Evolutionary conservation across 2,329 filamentous ascomycete species (phyloP).

Genomic region (Fusarium sororula): DNA sequence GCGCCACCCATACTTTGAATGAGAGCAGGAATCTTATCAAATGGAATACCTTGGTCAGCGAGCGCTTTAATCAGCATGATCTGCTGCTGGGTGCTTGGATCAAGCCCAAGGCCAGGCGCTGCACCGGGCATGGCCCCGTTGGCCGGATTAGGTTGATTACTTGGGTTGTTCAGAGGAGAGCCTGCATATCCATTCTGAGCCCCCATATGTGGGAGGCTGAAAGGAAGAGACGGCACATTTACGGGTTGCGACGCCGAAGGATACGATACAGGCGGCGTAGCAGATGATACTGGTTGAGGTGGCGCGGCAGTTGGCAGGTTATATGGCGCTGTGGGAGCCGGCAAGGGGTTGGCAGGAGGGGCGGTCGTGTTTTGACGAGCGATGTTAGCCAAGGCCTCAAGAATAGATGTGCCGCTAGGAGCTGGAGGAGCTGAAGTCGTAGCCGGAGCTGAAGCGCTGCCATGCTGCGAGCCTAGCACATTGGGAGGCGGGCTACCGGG

Average conservation of each 20-base stretch:
- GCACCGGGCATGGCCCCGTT: slow-evolving; percentile 48
- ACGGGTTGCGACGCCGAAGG: slow-evolving; percentile 64
- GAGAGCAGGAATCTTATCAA: slow-evolving; percentile 76
- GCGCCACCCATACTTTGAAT: slow-evolving; percentile 61
- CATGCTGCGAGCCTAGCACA: slow-evolving; percentile 52
- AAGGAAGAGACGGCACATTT: slow-evolving; percentile 63
- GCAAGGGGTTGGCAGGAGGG: slow-evolving; percentile 52
- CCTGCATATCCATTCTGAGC: slow-evolving; percentile 48
- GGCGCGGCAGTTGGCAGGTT: slow-evolving; percentile 46
- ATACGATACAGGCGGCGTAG: slow-evolving; percentile 47
- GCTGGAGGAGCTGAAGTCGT: slow-evolving; percentile 46
- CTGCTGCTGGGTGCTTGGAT: slow-evolving; percentile 72
- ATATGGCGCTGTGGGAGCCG: slow-evolving; percentile 57
- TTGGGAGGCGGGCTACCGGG: slow-evolving; percentile 67
- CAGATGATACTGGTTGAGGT: slow-evolving; percentile 46
- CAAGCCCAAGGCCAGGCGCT: slow-evolving; percentile 50
- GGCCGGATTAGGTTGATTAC: slow-evolving; percentile 44
- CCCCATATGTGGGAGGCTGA: slow-evolving; percentile 48
- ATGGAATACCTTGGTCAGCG: slow-evolving; percentile 76
- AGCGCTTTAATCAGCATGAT: slow-evolving; percentile 79
- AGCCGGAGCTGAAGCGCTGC: slow-evolving; percentile 30
- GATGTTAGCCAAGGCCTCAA: slow-evolving; percentile 83
- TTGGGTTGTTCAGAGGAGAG: slow-evolving; percentile 40
- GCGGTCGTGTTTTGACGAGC: slow-evolving; percentile 74
- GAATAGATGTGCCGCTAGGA: slow-evolving; percentile 67